Base-by-base conservation (phyloP, 2,329 filamentous ascomycete species). In the Fusarium sp. region DNA sequence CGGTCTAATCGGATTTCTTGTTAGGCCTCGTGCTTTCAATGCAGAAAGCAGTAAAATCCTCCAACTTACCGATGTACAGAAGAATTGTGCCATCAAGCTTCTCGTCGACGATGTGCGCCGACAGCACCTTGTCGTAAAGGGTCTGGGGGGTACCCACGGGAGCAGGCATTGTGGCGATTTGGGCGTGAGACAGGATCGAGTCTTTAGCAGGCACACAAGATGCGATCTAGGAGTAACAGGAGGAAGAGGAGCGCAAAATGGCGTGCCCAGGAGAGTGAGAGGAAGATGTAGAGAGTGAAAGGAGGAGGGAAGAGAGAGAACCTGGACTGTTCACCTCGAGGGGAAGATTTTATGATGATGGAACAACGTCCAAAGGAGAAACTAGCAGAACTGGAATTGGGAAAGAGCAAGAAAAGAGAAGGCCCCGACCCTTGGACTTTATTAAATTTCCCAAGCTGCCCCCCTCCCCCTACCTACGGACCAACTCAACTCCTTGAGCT, bases 121-220 rank as follows among this genome's bases (percentile, higher is more conserved):
- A 91, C 79, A 98, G 93, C 84, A 98, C 95, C 91, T 98, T 98
- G 89, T 98, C 96, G 86, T 98, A 98, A 81, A 98, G 89, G 78
- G 95, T 98, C 84, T 92, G 92, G 64, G 94, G 94, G 74, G 87
- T 89, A 82, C 88, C 87, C 77, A 92, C 91, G 77, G 90, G 90
- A 80, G 88, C 89, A 81, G 94, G 94, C 94, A 97, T 97, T 78
- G 83, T 91, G 87, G 79, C 62, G 65, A 35, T 69, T 58, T 51
- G 55, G 44, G 56, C 36, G 40, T 35, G 38, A 27, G 42, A 38
- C 27, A 33, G 42, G 51, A 17, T 36, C 29, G 42, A 6, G 36
- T 16, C 62, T 31, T 11, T 46, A 27, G 40, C n/a, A 42, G 46
- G 53, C 27, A 51, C 46, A 51, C 46, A 36, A 60, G 11, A 56